Percentiles rank a stretch among this genome's conserved stretches.
Evolutionary conservation across 495 filamentous ascomycete species (phyloP).

Genomic region (Daldinia caldariorum): DNA sequence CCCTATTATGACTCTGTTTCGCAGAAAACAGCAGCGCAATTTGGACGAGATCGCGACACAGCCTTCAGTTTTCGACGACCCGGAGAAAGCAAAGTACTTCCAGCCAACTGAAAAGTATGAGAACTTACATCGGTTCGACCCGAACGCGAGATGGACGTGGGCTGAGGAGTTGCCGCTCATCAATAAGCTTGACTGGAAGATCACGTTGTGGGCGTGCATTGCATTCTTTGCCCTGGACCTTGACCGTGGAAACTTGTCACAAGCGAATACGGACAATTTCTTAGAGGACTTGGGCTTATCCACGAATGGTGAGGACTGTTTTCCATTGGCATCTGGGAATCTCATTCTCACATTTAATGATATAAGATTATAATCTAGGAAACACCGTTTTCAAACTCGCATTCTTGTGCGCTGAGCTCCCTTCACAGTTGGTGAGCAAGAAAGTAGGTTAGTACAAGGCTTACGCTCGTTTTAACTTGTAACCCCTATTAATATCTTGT

Average conservation of each 20-base stretch:
- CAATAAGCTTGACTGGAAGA: slow-evolving; percentile 47
- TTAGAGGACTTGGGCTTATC: slow-evolving; percentile 63
- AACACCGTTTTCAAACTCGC: slow-evolving; percentile 74
- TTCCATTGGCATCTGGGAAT: background rate
- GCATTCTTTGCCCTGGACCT: slow-evolving; percentile 37
- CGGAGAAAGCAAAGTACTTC: slow-evolving; percentile 60
- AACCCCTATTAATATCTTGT: background rate
- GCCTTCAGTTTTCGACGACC: slow-evolving; percentile 52
- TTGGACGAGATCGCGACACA: slow-evolving; percentile 39
- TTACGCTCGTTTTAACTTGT: background rate
- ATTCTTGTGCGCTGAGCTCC: slow-evolving; percentile 76
- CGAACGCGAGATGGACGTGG: slow-evolving; percentile 37
- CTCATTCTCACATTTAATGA: background rate
- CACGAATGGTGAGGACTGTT: slow-evolving; percentile 57
- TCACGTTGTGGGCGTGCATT: slow-evolving; percentile 41
- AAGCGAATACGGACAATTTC: slow-evolving; percentile 67
- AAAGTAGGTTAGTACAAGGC: slow-evolving; percentile 69
- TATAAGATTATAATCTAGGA: slow-evolving; percentile 73
- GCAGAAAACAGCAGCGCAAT: slow-evolving; percentile 22
- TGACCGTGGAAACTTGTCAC: slow-evolving; percentile 37
- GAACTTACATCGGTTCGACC: slow-evolving; percentile 62
- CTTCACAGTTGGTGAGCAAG: slow-evolving; percentile 78
- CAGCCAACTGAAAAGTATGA: slow-evolving; percentile 58
- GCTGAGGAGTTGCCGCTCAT: slow-evolving; percentile 38
- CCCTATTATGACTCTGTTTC: slow-evolving; percentile 34